Evolutionary conservation across 73 alveolate genomes (phyloP), one percentile per base, ranked within the genome.

Genomic region (Blepharisma japonicum): DNA sequence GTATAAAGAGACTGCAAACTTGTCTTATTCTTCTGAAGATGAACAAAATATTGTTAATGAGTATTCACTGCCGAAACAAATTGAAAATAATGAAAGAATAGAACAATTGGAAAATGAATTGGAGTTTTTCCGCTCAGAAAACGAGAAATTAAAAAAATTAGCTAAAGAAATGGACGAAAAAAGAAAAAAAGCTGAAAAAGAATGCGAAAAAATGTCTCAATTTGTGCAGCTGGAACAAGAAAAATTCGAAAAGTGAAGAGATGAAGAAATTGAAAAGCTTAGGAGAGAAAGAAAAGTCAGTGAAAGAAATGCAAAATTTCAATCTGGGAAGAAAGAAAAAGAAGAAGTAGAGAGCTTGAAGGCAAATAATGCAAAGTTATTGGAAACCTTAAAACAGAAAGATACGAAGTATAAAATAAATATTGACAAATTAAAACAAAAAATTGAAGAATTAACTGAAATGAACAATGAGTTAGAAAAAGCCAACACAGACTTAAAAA

Each of bases 331-430:
- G 74, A 94, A 91, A 68, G 99, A 95, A 77, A 90, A 94, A 81
- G 95, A 89, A 88, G 99, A 95, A 86, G 87, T 90, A n/a, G 99
- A 95, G 80, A 76, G 71, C 71, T 82, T 95, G 61, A 95, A 91
- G 83, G 87, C 88, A 56, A 86, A 90, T 70, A 68, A 88, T n/a
- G 61, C 85, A 87, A 80, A 92, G 83, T 80, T 90, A 48, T 86
- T 84, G 81, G 97, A 92, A 77, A 96, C 94, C 42, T 76, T 81
- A 77, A 95, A 86, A 79, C 77, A 79, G 25, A 92, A 90, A 77
- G 98, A 95, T 48, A 85, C 92, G 71, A 90, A 94, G 61, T 90
- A 91, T 87, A 95, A 92, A 80, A 83, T 89, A 55, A 91, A 95
- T 5, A 83, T 83, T 79, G 99, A 92, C 67, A 92, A 96, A 66